These are phyloP conservation scores for Letharia lupina DNA, from an alignment of 495 filamentous ascomycete genomes.

Conservation along the genomic window DNA sequence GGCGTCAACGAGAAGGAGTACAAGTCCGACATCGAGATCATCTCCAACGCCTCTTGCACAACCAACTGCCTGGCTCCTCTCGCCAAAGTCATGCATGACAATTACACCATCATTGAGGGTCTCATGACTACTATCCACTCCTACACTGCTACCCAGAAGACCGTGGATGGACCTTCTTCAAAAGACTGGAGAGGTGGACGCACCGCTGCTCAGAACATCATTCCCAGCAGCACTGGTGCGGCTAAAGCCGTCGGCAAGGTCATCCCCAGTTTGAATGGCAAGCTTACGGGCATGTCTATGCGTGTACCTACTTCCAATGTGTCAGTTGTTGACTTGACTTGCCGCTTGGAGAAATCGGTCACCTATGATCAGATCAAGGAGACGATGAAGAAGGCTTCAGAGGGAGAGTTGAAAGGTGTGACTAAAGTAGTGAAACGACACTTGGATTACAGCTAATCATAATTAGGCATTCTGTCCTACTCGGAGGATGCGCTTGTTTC, in stretches of 20 bases:
- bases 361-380: slow-evolving; percentile 92
- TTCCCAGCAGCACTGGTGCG: slow-evolving; percentile 97
- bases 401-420: slow-evolving; percentile 78
- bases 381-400: slow-evolving; percentile 77
- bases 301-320: slow-evolving; percentile 98
- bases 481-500: slow-evolving; percentile 97
- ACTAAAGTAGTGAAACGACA: background rate
- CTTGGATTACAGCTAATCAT: slow-evolving; percentile 29
- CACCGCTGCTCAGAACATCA: slow-evolving; percentile 98
- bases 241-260: slow-evolving; percentile 99
- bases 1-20: slow-evolving; percentile 95
- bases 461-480: slow-evolving; percentile 75
- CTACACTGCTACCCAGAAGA: slow-evolving; percentile 99
- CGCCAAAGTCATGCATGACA: slow-evolving; percentile 98
- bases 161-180: slow-evolving; percentile 89
- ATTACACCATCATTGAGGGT: slow-evolving; percentile 94
- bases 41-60: slow-evolving; percentile 99
- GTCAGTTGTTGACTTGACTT: slow-evolving; percentile 95
- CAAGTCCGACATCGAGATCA: slow-evolving; percentile 77
- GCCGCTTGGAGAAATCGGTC: slow-evolving; percentile 83
- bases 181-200: slow-evolving; percentile 99
- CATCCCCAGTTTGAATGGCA: slow-evolving; percentile 93
- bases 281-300: slow-evolving; percentile 99
- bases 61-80: slow-evolving; percentile 99
- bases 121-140: slow-evolving; percentile 99